Percentiles rank a stretch among this genome's conserved stretches.
phyloP scores from a whole-genome alignment of 768 basidiomycete species.

The Phaffia australis region DNA sequence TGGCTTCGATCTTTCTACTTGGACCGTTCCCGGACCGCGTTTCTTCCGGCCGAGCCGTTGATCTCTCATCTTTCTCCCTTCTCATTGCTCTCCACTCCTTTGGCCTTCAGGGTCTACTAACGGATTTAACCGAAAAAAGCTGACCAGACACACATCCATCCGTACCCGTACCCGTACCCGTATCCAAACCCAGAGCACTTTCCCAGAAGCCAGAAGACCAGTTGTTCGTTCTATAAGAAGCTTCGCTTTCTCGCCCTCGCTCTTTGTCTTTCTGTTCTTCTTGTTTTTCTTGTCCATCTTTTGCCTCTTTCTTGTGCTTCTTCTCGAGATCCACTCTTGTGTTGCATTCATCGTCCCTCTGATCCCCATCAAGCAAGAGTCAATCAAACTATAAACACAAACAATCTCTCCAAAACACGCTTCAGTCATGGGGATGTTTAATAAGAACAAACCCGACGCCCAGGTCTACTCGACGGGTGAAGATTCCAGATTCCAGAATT shows the following conservation, averaged over 20 bases:
- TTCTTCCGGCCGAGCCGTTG: no score
- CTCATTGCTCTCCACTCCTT: background rate
- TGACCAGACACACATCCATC: background rate
- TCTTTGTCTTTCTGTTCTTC: background rate
- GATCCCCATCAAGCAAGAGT: background rate
- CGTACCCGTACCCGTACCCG: background rate
- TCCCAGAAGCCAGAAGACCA: background rate
- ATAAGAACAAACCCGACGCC: background rate
- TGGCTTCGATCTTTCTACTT: no score
- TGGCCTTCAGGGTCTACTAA: background rate
- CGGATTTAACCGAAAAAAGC: background rate
- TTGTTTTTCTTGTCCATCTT: background rate
- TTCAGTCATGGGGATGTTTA: conserved; percentile 6
- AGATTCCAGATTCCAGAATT: conserved; percentile 11
- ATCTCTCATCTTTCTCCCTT: background rate
- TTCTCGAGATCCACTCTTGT: background rate
- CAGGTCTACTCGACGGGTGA: conserved; percentile 14
- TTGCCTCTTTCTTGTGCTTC: background rate
- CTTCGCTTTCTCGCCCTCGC: background rate
- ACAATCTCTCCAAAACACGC: background rate
- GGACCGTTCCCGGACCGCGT: no score
- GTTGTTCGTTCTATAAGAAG: background rate
- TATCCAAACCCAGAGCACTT: background rate
- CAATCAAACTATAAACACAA: background rate
- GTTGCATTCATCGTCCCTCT: background rate